Conservation (phyloP, 2,329 filamentous ascomycete species). For the Penicillium crustosum region DNA sequence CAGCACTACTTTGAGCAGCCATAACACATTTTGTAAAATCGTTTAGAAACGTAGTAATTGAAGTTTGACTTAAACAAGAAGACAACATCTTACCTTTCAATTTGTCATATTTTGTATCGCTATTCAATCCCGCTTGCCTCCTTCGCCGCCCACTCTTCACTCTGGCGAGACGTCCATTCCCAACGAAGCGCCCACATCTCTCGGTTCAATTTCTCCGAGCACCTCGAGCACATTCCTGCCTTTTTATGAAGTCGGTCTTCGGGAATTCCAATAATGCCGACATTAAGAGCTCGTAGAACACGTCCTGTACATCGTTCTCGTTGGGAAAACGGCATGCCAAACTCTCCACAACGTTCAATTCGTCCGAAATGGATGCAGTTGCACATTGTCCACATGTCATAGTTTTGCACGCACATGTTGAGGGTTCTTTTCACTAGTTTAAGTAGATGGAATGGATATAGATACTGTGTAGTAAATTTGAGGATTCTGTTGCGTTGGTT, state of each 20-base stretch:
- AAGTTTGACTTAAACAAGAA: not conserved
- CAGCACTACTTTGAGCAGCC: not conserved
- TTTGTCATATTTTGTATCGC: not conserved
- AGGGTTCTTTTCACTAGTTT: no score
- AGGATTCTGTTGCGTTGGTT: not conserved
- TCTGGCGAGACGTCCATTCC: constrained; percentile 8
- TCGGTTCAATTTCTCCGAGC: constrained; percentile 1
- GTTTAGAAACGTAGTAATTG: not conserved
- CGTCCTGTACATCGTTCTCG: not conserved
- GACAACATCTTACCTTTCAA: not conserved
- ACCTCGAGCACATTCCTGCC: not conserved
- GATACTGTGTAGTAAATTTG: not conserved
- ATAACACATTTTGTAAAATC: not conserved
- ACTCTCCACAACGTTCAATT: constrained; percentile 2
- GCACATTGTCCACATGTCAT: constrained; percentile 1
- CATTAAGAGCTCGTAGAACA: not conserved
- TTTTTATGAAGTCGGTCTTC: constrained; percentile 17
- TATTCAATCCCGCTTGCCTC: not conserved
- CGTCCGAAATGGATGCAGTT: constrained; percentile 1
- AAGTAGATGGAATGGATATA: no score
- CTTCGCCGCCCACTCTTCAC: constrained; percentile 7
- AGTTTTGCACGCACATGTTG: constrained; percentile 3
- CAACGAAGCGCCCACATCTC: constrained; percentile 10
- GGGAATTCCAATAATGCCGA: not conserved
- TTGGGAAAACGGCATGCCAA: not conserved